Evolutionary conservation across 305 asterid species (phyloP).

Genomic region (Nicotiana rustica): DNA sequence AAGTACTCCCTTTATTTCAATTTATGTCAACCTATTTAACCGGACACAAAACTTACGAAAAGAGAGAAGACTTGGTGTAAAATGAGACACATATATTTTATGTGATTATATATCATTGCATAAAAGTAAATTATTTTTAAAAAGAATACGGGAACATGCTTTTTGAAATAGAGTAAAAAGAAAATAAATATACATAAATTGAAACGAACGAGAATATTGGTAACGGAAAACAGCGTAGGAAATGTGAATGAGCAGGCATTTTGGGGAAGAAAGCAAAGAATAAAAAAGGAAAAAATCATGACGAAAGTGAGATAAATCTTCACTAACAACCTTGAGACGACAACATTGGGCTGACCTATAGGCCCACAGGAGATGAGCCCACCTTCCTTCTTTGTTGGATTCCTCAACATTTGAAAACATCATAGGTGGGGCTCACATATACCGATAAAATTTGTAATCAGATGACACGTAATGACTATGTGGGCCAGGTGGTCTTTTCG

Average conservation of each 20-base stretch:
- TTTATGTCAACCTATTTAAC: too few species aligned
- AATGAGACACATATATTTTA: too few species aligned
- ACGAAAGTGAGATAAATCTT: neutral
- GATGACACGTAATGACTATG: neutral
- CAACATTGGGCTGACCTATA: neutral
- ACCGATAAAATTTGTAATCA: neutral
- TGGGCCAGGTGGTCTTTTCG: neutral
- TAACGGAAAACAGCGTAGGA: neutral
- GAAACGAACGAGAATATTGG: neutral
- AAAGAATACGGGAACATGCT: too few species aligned
- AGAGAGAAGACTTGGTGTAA: too few species aligned
- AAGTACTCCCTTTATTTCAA: neutral
- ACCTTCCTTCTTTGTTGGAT: constrained; percentile 32
- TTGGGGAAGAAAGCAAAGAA: neutral
- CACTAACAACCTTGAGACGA: neutral
- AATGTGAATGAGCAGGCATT: neutral
- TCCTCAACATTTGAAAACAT: constrained; percentile 3
- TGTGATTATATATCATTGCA: too few species aligned
- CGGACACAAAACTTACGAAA: too few species aligned
- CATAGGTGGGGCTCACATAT: neutral
- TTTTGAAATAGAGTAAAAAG: too few species aligned
- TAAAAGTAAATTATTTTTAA: too few species aligned
- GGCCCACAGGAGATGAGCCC: constrained; percentile 27
- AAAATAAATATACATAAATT: too few species aligned
- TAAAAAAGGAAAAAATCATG: neutral